Evolutionary conservation across 2,329 filamentous ascomycete genomes (phyloP), one percentile per base, ranked within the genome.

Genomic region (Botryotinia convoluta): DNA sequence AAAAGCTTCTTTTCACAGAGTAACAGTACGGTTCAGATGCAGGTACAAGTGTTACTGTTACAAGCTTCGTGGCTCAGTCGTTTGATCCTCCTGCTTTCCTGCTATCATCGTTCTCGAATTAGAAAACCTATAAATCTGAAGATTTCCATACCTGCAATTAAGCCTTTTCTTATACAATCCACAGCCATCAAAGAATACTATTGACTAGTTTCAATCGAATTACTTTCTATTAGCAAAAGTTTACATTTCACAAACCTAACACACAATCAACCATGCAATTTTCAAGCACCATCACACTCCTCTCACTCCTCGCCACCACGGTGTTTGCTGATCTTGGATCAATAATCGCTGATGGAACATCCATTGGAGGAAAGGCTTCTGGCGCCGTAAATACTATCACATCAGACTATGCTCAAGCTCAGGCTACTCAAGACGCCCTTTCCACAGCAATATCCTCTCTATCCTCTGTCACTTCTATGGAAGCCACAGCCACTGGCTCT

Each of bases 391-490:
- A 51, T 35, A 57, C 45, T 10, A 14, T 69, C 48, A 69, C 51
- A 69, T 69, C 65, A 32, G 37, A 39, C 26, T 57, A 57, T 20
- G 51, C 48, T n/a, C 37, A 51, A 37, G 67, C 67, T 37, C 51
- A 69, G n/a, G 32, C 64, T 35, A 68, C 44, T 32, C 64, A 54
- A 29, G 44, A 69, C 35, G n/a, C n/a, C n/a, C 67, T 59, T 22
- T 57, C 45, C n/a, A 42, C 48, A 57, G 67, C 35, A n/a, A 18
- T 69, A 42, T 69, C 67, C 51, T 69, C 67, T 44, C 51, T 69
- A 32, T 29, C 51, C 22, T 42, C 20, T 9, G 26, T 59, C 16
- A 69, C 67, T 16, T 57, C 67, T 18, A 22, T 37, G 9, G 26
- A 18, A 18, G 67, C 67, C n/a, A 69, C 67, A 39, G 67, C 67